Base-by-base conservation (phyloP, 306 rosid genomes). In the Gynostemma pentaphyllum region DNA sequence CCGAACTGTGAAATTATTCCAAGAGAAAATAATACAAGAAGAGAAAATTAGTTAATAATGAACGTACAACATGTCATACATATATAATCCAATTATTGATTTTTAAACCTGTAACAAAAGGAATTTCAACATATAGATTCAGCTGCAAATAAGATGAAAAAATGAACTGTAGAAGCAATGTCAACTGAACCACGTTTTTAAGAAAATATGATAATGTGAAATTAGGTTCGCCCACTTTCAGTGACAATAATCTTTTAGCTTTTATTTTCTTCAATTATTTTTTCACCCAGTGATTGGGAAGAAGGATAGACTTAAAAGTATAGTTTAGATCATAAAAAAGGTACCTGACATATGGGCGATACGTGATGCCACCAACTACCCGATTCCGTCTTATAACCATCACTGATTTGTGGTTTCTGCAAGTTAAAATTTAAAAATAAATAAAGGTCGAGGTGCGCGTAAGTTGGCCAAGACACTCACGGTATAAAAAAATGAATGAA, bases 321-420 rank as follows among this genome's bases (percentile, higher is more conserved):
- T 27, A 62, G 21, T 9, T 12, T 22, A 37, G 11, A 66, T 32
- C 23, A 37, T 39, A 37, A 47, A 51, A 24, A 5, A n/a, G n/a
- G 45, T 62, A 88, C 99, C 73, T 88, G 75, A 64, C 70, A 84
- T 92, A 92, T 37, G 99, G 99, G 29, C 99, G 96, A 84, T 88
- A 92, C 12, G 99, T 86, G 68, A 92, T 92, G 73, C 99, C 99
- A 74, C 99, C 99, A 68, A 92, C 90, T 68, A 88, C 99, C 1
- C 65, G 83, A 75, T 88, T 86, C 28, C 81, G 81, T 72, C 99
- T 78, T 73, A 92, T 86, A 53, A 92, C 87, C 96, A 88, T 88
- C 34, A 92, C 95, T 2, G 99, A 92, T 82, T 92, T 92, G 30
- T 92, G 99, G 78, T 80, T 88, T 83, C 99, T 88, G 81, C 49